Evolutionary conservation across 2,329 filamentous ascomycete genomes (phyloP), one percentile per base, ranked within the genome.

Genomic region (Chaetoscypha palmicola): DNA sequence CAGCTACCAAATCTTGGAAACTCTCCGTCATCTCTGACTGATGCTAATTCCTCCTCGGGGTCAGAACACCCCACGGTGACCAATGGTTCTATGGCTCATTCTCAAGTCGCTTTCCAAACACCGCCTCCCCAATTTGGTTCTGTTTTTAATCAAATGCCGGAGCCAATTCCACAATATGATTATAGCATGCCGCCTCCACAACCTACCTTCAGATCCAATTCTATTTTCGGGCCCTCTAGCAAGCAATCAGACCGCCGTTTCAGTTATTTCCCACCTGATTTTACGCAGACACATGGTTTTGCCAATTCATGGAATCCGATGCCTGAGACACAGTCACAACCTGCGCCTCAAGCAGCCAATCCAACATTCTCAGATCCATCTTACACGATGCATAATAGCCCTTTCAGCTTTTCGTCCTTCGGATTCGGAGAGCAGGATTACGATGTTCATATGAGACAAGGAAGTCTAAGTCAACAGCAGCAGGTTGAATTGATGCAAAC

Each of bases 401-500:
- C 55, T 1, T 59, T 53, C 37, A 51, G 44, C 20, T 62, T 63
- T 42, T 50, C 51, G 2, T 46, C 52, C n/a, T 55, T 52, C 39
- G 32, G 57, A 32, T 62, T 52, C 51, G 65, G 68, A 33, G 67
- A 70, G 35, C 64, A 66, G 9, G 68, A 66, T 45, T 66, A 66
- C 22, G 60, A 66, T 48, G 62, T 70, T 58, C 57, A 66, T 50
- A 62, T 60, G 74, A 76, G 59, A 47, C 79, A 78, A 56, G 87
- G 80, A 52, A 85, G 74, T 47, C 68, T 94, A 23, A 90, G 81
- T 47, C 83, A 89, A 51, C 77, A 87, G 58, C 86, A 94, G 64
- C 87, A 92, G 64, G 67, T 82, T 50, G 86, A 94, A 67, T 69
- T 94, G 28, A 88, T 94, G 83, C 79, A 81, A 43, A 80, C 81